These are phyloP conservation scores for Falciphora oryzae DNA, from an alignment of 2,329 filamentous ascomycete genomes.

Conservation along the genomic window DNA sequence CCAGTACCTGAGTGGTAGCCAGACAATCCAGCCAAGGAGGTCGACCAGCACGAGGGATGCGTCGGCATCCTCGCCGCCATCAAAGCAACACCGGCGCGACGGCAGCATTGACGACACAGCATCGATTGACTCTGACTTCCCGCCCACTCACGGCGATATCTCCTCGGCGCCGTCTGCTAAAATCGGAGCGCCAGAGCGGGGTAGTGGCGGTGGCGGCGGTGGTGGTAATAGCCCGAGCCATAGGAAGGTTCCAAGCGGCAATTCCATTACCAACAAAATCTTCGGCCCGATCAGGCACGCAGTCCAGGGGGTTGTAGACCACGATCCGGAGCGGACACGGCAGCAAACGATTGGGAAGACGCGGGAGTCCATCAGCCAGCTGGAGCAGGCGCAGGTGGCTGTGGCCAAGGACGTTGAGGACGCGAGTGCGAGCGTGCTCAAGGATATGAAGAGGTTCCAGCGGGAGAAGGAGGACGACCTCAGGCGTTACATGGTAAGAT, in stretches of 20 bases:
- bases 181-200: slow-evolving; percentile 60
- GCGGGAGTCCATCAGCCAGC: slow-evolving; percentile 73
- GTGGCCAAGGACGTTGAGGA: slow-evolving; percentile 91
- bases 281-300: slow-evolving; percentile 95
- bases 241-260: slow-evolving; percentile 78
- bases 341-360: slow-evolving; percentile 96
- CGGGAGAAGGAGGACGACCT: slow-evolving; percentile 92
- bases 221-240: slow-evolving; percentile 44
- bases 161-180: slow-evolving; percentile 65
- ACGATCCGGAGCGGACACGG: slow-evolving; percentile 87
- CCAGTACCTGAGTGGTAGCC: slow-evolving; percentile 76
- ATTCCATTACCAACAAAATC: slow-evolving; percentile 87
- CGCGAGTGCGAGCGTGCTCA: slow-evolving; percentile 80
- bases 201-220: slow-evolving; percentile 31
- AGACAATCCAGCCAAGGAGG: slow-evolving; percentile 56
- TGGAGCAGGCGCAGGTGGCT: slow-evolving; percentile 86
- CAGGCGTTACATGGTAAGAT: slow-evolving; percentile 86
- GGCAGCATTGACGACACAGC: slow-evolving; percentile 69
- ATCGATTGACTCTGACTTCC: slow-evolving; percentile 94
- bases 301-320: slow-evolving; percentile 91
- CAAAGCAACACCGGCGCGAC: slow-evolving; percentile 44
- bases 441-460: slow-evolving; percentile 90
- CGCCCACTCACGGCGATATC: slow-evolving; percentile 74
- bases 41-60: slow-evolving; percentile 56
- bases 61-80: slow-evolving; percentile 21